Evolutionary conservation across 2,329 filamentous ascomycete genomes (phyloP).

Genomic region (Colletotrichum zoysiae): DNA sequence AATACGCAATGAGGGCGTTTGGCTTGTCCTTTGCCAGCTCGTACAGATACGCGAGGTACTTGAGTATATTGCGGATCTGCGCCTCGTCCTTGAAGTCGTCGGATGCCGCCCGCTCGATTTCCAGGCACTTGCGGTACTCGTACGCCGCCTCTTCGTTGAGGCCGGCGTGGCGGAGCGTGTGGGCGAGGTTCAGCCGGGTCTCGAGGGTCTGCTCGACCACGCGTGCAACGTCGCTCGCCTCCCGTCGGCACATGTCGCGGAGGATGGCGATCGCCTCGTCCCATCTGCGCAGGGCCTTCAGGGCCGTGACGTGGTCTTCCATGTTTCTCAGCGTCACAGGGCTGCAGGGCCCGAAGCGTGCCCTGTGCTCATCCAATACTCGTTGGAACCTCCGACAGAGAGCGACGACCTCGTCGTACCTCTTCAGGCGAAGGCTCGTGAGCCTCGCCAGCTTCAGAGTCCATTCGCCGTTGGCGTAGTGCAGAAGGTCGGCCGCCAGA

Average conservation of each 20-base stretch:
- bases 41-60: constrained; percentile 42
- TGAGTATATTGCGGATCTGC: constrained; percentile 39
- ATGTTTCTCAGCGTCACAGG: constrained; percentile 39
- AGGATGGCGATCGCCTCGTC: constrained; percentile 38
- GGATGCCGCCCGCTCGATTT: constrained; percentile 33
- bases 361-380: constrained; percentile 38
- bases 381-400: constrained; percentile 40
- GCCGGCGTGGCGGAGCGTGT: constrained; percentile 32
- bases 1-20: constrained; percentile 37
- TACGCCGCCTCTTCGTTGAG: constrained; percentile 41
- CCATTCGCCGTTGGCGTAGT: constrained; percentile 44
- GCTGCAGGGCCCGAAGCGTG: constrained; percentile 35
- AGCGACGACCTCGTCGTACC: constrained; percentile 38
- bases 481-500: constrained; percentile 41
- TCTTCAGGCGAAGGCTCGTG: constrained; percentile 37
- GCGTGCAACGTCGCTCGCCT: constrained; percentile 32
- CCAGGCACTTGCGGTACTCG: constrained; percentile 42
- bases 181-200: constrained; percentile 39
- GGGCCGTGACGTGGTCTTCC: constrained; percentile 39
- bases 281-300: constrained; percentile 35
- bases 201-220: constrained; percentile 36
- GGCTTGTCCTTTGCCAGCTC: constrained; percentile 32
- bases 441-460: constrained; percentile 42
- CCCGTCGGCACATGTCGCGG: constrained; percentile 40
- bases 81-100: constrained; percentile 36